Evolutionary conservation across 345 rosid genomes (phyloP), one percentile per base, ranked within the genome.

Genomic region (Diplotaxis tenuifolia): DNA sequence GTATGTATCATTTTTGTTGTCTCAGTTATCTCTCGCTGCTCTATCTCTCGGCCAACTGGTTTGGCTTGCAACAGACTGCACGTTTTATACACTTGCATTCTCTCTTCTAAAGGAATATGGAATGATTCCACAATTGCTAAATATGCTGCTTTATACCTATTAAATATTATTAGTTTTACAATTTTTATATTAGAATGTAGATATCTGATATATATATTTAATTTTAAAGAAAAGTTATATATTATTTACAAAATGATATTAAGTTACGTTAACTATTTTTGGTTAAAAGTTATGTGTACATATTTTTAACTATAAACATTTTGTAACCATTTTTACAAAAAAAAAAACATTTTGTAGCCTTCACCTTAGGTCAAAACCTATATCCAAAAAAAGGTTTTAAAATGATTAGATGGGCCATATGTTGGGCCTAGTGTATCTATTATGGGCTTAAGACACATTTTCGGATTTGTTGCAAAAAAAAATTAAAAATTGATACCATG

Each of bases 21-120:
- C 38, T 42, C 14, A n/a, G n/a, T n/a, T n/a, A n/a, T n/a, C n/a
- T n/a, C n/a, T 56, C 9, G 0, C 55, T 0, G 22, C 57, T 65
- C n/a, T 47, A 2, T 54, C 64, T 28, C 28, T 54, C 50, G 19
- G 68, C 64, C 64, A 53, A 49, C 55, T 59, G 69, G 74, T 69
- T 75, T 75, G 70, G 75, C 16, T 62, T 75, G 64, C 65, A 53
- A 68, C 57, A 29, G 58, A 68, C 50, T 14, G 16, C 19, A 45
- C 19, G 2, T 52, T 66, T 58, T 63, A 14, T 49, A 53, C 69
- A 68, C 12, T 3, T 3, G 11, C 27, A 7, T 42, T 56, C 23
- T 63, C 36, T 65, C 15, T 53, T 31, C 16, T 50, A 6, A 23
- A 21, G 38, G 38, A n/a, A 22, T 22, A 58, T 74, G 60, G 49